These are phyloP conservation scores for Talaromyces sp. DNA, from an alignment of 2,329 filamentous ascomycete species.

Conservation along the genomic window DNA sequence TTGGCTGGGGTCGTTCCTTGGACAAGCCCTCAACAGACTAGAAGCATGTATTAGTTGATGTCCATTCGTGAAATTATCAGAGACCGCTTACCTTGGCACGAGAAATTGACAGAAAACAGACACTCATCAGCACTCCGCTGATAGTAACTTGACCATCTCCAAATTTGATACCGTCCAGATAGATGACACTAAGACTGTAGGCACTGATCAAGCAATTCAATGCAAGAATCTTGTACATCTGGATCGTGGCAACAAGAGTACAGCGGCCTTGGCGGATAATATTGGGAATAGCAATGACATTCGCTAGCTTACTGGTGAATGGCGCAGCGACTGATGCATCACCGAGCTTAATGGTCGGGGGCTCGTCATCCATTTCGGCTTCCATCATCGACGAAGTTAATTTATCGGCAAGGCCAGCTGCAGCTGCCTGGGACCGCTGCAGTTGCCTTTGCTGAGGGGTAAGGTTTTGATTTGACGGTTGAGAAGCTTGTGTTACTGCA, in stretches of 20 bases:
- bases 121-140: constrained; percentile 98
- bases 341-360: constrained; percentile 91
- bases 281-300: constrained; percentile 95
- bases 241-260: constrained; percentile 94
- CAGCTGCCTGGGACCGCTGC: constrained; percentile 61
- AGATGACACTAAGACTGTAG: constrained; percentile 93
- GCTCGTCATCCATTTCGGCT: constrained; percentile 81
- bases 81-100: constrained; percentile 64
- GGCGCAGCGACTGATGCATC: constrained; percentile 96
- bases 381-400: constrained; percentile 86
- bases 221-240: constrained; percentile 99
- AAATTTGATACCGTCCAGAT: constrained; percentile 98
- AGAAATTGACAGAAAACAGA: constrained; percentile 98
- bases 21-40: constrained; percentile 87
- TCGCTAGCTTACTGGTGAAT: constrained; percentile 95
- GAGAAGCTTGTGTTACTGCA: constrained; percentile 53
- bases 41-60: constrained; percentile 10
- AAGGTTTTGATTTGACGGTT: constrained; percentile 47
- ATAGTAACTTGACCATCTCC: constrained; percentile 98
- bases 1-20: constrained; percentile 94
- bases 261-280: constrained; percentile 97
- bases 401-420: constrained; percentile 76
- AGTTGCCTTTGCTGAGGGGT: constrained; percentile 48
- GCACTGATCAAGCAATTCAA: constrained; percentile 97
- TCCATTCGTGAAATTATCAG: not conserved